Conservation (phyloP, 495 filamentous ascomycete genomes). For the Hypoxylon perforatum region DNA sequence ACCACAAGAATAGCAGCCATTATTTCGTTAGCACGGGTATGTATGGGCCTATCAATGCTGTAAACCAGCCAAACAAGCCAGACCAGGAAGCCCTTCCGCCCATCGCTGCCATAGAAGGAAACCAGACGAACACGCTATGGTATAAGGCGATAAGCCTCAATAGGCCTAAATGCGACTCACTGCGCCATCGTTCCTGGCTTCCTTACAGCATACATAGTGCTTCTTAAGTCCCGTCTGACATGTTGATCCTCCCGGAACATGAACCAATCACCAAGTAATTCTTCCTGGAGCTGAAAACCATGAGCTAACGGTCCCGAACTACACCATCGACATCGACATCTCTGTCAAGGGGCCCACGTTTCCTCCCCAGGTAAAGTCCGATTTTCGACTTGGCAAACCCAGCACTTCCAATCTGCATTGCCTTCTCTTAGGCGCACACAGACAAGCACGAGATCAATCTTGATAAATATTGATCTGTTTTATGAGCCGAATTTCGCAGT, state of each 20-base stretch:
- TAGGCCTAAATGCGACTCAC: slow-evolving; percentile 10
- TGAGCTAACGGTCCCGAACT: neutral
- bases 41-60: no score
- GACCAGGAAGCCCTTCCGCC: neutral
- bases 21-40: neutral
- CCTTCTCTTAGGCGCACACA: no score
- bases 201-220: neutral
- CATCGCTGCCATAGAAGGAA: neutral
- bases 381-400: no score
- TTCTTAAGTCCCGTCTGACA: neutral
- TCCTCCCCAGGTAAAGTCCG: no score
- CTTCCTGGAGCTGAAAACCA: slow-evolving; percentile 22
- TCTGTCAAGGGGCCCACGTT: no score
- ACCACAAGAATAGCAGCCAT: neutral
- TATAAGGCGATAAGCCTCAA: slow-evolving; percentile 6
- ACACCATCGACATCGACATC: no score
- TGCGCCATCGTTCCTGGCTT: slow-evolving; percentile 19
- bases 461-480: no score
- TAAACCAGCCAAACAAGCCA: neutral
- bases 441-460: no score
- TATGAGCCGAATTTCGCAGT: no score
- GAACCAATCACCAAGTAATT: neutral
- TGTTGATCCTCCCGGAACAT: slow-evolving; percentile 22
- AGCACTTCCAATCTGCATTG: no score
- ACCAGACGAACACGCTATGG: neutral